Evolutionary conservation across 805 yeast species (phyloP), one percentile per base, ranked within the genome.

Genomic region (Blastobotrys attinorum): DNA sequence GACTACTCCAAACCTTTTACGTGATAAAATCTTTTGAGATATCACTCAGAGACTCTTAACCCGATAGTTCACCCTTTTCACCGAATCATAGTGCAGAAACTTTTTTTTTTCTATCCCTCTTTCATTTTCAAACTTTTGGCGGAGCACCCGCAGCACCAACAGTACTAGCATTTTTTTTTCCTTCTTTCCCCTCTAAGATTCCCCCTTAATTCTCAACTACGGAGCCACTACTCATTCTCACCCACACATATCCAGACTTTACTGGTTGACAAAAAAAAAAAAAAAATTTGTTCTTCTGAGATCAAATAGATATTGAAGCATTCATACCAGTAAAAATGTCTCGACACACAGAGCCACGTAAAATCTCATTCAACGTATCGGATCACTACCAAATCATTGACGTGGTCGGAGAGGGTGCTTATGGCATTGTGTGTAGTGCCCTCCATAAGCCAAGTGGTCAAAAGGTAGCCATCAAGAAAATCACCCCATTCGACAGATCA

Each of bases 361-460:
- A 65, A 45, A 69, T 75, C 41, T 66, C 77, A 2, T 90, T 90
- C 71, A 86, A 87, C 61, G 90, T 90, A 22, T 79, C 89, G 22
- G 84, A 83, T 48, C 88, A 85, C 57, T 90, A 89, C 63, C 87
- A 87, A 61, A 79, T 90, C 38, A 70, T 81, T 41, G 87, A 85
- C 52, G 76, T 90, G 13, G 80, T 90, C 1, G 97, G 97, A 6
- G 95, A 88, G 63, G 97, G 97, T 16, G 97, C 97, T 0, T 90
- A 90, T 59, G 97, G 97, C 4, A 79, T 89, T 10, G 97, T 90
- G 8, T 66, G 96, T 62, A 77, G 90, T 8, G 97, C 97, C 0
- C 65, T 80, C 8, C 96, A 90, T 63, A 76, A 77, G 56, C 95
- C 96, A 4, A 76, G 92, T 1, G 81, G 82, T 43, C 89, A 83